phyloP scores from a whole-genome alignment of 805 yeast species.

The Maudiozyma serrabonitensis region DNA sequence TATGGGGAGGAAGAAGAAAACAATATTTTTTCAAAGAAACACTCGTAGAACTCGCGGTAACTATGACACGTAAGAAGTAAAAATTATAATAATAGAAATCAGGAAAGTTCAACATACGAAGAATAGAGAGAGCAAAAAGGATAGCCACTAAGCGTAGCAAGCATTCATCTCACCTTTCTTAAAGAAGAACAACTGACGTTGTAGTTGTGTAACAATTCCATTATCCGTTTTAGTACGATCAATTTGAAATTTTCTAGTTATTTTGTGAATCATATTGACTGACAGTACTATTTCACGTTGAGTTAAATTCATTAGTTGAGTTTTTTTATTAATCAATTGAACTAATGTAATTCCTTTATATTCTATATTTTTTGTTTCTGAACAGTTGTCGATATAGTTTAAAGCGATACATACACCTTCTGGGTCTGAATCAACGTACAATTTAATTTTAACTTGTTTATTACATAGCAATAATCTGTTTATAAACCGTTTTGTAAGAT shows the following conservation, averaged over 20 bases:
- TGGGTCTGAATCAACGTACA: conserved; percentile 57
- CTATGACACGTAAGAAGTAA: neutral
- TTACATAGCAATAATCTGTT: conserved; percentile 12
- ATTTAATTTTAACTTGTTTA: conserved; percentile 12
- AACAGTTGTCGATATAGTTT: conserved; percentile 29
- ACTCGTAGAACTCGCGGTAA: neutral
- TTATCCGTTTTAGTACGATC: neutral
- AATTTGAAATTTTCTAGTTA: neutral
- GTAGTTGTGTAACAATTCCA: conserved; percentile 20
- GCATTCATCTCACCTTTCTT: conserved; percentile 56
- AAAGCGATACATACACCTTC: conserved; percentile 52
- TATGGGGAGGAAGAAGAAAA: neutral
- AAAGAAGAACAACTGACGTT: conserved; percentile 44
- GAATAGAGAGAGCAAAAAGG: neutral
- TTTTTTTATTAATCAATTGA: conserved; percentile 8
- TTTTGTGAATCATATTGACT: conserved; percentile 12
- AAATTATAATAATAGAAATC: neutral
- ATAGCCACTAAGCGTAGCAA: conserved; percentile 8
- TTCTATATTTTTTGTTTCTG: neutral
- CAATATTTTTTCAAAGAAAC: neutral
- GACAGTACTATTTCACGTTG: conserved; percentile 25
- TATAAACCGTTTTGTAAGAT: conserved; percentile 40
- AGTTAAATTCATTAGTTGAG: conserved; percentile 17
- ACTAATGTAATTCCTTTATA: conserved; percentile 18
- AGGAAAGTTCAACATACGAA: too few species aligned